Percentiles rank a stretch among this genome's conserved stretches.
These are phyloP conservation scores for Triangularia verruculosa DNA, from an alignment of 2,329 filamentous ascomycete species.

Conservation along the genomic window DNA sequence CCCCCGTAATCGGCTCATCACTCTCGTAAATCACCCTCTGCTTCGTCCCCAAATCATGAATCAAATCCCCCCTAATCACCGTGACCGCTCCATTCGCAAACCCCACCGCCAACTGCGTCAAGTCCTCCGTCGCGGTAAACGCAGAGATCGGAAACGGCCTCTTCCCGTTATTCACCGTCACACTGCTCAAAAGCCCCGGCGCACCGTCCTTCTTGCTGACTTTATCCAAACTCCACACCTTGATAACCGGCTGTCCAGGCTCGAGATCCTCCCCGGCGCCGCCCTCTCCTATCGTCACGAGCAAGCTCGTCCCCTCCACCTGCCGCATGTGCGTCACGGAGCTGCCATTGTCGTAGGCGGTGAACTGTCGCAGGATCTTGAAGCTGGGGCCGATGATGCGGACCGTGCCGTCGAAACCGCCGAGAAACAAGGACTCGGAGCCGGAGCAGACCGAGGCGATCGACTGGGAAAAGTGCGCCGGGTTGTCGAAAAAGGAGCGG, in stretches of 20 bases:
- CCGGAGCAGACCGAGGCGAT: slow-evolving; percentile 82
- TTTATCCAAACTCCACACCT: slow-evolving; percentile 97
- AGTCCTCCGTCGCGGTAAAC: slow-evolving; percentile 80
- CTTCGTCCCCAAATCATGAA: slow-evolving; percentile 91
- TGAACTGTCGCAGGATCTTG: slow-evolving; percentile 83
- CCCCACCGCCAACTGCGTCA: slow-evolving; percentile 89
- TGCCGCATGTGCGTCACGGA: slow-evolving; percentile 86
- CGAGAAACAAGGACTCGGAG: slow-evolving; percentile 85
- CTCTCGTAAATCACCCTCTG: slow-evolving; percentile 95
- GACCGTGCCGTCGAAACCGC: slow-evolving; percentile 78
- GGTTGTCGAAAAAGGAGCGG: slow-evolving; percentile 66
- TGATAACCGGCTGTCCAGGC: slow-evolving; percentile 70
- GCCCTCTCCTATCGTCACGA: slow-evolving; percentile 70
- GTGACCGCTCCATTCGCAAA: slow-evolving; percentile 96
- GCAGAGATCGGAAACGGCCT: slow-evolving; percentile 95
- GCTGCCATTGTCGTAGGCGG: slow-evolving; percentile 69
- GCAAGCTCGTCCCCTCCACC: slow-evolving; percentile 77
- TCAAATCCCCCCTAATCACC: slow-evolving; percentile 86
- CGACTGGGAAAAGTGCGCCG: slow-evolving; percentile 57
- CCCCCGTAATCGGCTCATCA: slow-evolving; percentile 90
- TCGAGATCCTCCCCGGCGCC: not conserved
- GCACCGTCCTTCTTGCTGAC: slow-evolving; percentile 88
- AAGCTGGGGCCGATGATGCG: slow-evolving; percentile 84
- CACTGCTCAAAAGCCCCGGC: slow-evolving; percentile 81
- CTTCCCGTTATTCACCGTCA: slow-evolving; percentile 83